phyloP scores from a whole-genome alignment of 805 yeast genomes.

The Kodamaea sagamina region DNA sequence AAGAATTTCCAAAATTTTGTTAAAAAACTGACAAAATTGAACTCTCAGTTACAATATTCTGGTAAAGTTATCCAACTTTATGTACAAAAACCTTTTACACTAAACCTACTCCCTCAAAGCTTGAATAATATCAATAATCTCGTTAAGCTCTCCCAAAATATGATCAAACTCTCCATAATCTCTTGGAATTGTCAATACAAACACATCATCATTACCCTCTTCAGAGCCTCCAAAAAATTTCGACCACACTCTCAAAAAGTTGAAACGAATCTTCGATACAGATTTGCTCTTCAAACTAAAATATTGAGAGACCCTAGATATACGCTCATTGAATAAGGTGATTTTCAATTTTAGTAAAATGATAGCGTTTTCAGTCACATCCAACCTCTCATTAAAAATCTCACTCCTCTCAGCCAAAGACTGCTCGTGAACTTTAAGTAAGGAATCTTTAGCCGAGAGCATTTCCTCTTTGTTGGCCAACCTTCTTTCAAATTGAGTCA shows the following conservation, averaged over 20 bases:
- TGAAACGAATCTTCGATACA: neutral
- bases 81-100: too few species aligned
- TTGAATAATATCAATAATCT: slow-evolving; percentile 2
- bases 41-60: neutral
- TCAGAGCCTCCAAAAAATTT: neutral
- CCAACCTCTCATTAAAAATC: neutral
- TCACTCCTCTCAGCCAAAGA: neutral
- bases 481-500: neutral
- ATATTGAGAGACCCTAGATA: neutral
- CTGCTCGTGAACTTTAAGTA: neutral
- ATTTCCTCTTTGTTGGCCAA: slow-evolving; percentile 4
- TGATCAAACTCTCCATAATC: neutral
- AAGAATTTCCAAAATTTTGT: too few species aligned
- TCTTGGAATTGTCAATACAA: neutral
- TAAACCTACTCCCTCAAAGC: neutral
- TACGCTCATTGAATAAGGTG: neutral
- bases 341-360: neutral
- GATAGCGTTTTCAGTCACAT: neutral
- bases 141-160: neutral
- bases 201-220: too few species aligned
- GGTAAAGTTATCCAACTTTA: too few species aligned
- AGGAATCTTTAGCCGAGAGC: slow-evolving; percentile 1
- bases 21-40: too few species aligned
- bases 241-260: neutral
- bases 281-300: neutral